A percentile compares a stretch with the other conserved stretches of the same genome.
These are phyloP conservation scores for Tuber magnatum DNA, from an alignment of 495 filamentous ascomycete genomes.

Conservation along the genomic window DNA sequence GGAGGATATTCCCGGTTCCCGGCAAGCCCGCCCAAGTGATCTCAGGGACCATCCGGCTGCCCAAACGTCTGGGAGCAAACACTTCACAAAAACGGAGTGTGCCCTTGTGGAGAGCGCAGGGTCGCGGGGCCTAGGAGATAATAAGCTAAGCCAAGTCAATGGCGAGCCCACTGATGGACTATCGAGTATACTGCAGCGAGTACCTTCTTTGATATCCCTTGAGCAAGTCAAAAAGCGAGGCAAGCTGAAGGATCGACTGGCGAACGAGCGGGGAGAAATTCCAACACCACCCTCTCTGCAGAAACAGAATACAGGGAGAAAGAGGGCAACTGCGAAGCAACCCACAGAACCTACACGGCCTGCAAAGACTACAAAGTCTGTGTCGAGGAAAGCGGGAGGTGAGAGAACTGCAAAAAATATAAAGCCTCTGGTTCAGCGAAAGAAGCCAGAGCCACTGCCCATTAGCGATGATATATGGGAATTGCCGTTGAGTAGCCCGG, in stretches of 20 bases:
- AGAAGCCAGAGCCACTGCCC: neutral
- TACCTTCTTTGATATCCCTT: neutral
- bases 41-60: neutral
- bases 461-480: slow-evolving; percentile 2
- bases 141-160: neutral
- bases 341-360: neutral
- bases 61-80: neutral
- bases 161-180: neutral
- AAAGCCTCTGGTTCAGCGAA: neutral
- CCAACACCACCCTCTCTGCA: neutral
- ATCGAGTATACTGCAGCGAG: neutral
- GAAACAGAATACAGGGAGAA: neutral
- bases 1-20: neutral
- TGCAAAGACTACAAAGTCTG: neutral
- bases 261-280: neutral
- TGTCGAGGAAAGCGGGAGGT: neutral
- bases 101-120: neutral
- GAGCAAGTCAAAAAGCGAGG: neutral
- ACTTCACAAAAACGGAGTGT: neutral
- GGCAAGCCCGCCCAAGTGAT: neutral
- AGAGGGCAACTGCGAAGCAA: neutral
- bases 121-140: neutral
- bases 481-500: neutral
- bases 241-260: slow-evolving; percentile 1
- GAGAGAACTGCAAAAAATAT: neutral